Evolutionary conservation across 805 yeast species (phyloP).

Genomic region (Naumovozyma baii): DNA sequence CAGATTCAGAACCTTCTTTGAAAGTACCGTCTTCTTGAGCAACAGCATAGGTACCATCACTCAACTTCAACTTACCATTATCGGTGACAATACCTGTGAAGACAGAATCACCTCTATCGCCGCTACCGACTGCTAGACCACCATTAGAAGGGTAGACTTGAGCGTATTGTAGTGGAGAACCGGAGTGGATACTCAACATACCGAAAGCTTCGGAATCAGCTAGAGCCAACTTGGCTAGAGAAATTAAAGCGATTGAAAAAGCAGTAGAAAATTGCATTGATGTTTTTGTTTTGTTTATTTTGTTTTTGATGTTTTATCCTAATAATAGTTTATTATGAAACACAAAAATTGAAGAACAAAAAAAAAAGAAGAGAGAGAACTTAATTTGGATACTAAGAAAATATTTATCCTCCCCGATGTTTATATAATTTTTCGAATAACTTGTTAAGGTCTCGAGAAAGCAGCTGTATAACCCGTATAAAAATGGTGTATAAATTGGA

Average conservation of each 20-base stretch:
- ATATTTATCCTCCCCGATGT: no score
- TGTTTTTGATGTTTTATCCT: background rate
- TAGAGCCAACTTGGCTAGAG: slow-evolving; percentile 17
- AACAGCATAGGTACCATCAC: slow-evolving; percentile 26
- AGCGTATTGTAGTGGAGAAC: slow-evolving; percentile 29
- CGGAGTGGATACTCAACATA: slow-evolving; percentile 30
- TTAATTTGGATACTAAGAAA: no score
- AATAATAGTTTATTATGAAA: no score
- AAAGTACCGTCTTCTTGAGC: slow-evolving; percentile 18
- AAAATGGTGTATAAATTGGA: no score
- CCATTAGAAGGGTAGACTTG: slow-evolving; percentile 17
- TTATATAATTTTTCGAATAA: no score
- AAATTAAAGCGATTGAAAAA: slow-evolving; percentile 19
- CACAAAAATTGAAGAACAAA: no score
- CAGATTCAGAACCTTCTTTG: slow-evolving; percentile 15
- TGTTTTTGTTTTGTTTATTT: background rate
- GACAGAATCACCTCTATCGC: slow-evolving; percentile 4
- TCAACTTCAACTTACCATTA: slow-evolving; percentile 23
- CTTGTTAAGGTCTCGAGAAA: no score
- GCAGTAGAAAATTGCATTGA: slow-evolving; percentile 7
- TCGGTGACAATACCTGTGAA: slow-evolving; percentile 23
- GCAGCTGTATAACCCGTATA: no score
- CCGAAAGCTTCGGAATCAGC: slow-evolving; percentile 34
- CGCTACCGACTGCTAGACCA: slow-evolving; percentile 7
- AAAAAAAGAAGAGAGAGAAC: no score